These are phyloP conservation scores for Fusarium pseudoanthophilum DNA, from an alignment of 2,329 filamentous ascomycete species.

Conservation along the genomic window DNA sequence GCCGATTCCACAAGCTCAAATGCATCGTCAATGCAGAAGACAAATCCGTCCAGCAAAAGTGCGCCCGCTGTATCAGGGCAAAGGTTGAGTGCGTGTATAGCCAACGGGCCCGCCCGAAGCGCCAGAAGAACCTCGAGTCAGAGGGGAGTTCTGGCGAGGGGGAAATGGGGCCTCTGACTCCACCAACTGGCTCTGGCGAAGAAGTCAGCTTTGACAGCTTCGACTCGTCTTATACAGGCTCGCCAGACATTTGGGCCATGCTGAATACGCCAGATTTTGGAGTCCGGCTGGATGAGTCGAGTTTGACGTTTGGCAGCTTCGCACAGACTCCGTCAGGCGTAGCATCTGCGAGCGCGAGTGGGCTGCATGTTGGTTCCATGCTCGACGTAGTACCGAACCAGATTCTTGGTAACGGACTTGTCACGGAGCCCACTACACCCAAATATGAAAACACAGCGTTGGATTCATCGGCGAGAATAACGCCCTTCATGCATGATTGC, in stretches of 20 bases:
- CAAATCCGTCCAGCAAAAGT: not conserved
- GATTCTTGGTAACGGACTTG: not conserved
- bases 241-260: not conserved
- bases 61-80: not conserved
- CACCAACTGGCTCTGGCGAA: not conserved
- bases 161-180: not conserved
- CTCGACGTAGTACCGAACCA: not conserved
- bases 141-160: not conserved
- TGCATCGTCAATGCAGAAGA: not conserved
- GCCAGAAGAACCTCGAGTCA: not conserved
- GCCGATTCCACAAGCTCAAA: not conserved
- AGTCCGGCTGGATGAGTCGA: not conserved
- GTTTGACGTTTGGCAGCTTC: not conserved
- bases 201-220: not conserved
- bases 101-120: not conserved
- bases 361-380: not conserved
- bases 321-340: not conserved
- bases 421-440: not conserved
- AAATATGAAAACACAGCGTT: not conserved
- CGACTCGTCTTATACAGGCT: not conserved
- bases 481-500: not conserved
- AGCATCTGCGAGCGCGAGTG: not conserved
- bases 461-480: rapidly evolving
- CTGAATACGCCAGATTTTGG: not conserved
- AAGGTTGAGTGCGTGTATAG: not conserved